These are phyloP conservation scores for Actinomucor elegans DNA, from an alignment of 371 early-diverging fungal species.

Conservation along the genomic window DNA sequence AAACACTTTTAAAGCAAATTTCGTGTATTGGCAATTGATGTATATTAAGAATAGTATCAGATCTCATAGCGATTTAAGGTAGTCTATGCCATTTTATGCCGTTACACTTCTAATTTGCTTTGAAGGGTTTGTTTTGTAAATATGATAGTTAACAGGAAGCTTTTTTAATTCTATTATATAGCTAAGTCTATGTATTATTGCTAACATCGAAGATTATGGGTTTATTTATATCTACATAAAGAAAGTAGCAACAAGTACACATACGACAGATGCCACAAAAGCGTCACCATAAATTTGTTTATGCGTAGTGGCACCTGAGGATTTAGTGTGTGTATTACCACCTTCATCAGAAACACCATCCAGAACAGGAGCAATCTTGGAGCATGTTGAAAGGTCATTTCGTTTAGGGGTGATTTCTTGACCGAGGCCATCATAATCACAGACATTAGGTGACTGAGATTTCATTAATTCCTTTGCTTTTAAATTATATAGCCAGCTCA, in stretches of 20 bases:
- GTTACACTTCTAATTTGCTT: too few relatives aligned
- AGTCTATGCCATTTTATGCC: too few relatives aligned
- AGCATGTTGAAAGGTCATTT: slow-evolving; percentile 31
- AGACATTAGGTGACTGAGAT: slow-evolving; percentile 18
- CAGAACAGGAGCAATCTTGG: slow-evolving; percentile 25
- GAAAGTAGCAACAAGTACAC: slow-evolving; percentile 6
- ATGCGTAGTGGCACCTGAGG: not conserved
- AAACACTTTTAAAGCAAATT: too few relatives aligned
- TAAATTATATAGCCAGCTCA: slow-evolving; percentile 46
- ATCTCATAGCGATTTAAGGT: too few relatives aligned
- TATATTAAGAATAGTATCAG: too few relatives aligned
- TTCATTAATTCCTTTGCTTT: slow-evolving; percentile 23
- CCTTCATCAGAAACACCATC: slow-evolving; percentile 5
- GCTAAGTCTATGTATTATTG: not conserved
- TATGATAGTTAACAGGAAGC: too few relatives aligned
- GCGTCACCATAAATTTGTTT: slow-evolving; percentile 4
- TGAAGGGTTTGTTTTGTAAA: too few relatives aligned
- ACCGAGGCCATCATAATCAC: slow-evolving; percentile 45
- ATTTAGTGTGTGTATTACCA: not conserved
- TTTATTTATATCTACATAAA: slow-evolving; percentile 6
- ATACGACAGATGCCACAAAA: slow-evolving; percentile 14
- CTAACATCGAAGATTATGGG: too few relatives aligned
- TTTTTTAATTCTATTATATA: not conserved
- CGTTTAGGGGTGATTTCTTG: slow-evolving; percentile 30
- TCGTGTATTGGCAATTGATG: too few relatives aligned